Evolutionary conservation across 2,329 filamentous ascomycete genomes (phyloP).

Genomic region (Aspergillus viridinutans): DNA sequence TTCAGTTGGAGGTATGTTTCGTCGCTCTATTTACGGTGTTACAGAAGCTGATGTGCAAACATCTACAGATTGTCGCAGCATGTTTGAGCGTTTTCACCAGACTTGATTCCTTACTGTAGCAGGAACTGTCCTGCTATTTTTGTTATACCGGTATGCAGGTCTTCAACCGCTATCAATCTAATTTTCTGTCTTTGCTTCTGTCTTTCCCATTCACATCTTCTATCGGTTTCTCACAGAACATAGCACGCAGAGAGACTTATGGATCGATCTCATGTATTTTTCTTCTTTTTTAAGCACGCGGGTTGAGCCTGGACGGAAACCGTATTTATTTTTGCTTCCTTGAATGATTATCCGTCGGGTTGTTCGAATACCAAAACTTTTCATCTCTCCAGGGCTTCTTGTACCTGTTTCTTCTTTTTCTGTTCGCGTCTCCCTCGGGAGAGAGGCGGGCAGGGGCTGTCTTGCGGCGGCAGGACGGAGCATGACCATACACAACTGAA

Average conservation of each 20-base stretch:
- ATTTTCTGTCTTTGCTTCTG: conserved; percentile 1
- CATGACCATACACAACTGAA: background rate
- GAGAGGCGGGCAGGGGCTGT: conserved; percentile 13
- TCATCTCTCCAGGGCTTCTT: conserved; percentile 1
- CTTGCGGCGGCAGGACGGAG: background rate
- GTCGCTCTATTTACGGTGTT: background rate
- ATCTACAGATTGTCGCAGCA: conserved; percentile 70
- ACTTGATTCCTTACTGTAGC: conserved; percentile 85
- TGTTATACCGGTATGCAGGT: background rate
- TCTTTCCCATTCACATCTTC: background rate
- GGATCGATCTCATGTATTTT: background rate
- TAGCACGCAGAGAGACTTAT: background rate
- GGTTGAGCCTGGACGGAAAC: background rate
- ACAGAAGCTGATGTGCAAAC: conserved; percentile 13
- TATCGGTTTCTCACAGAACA: background rate
- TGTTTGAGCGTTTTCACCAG: conserved; percentile 97
- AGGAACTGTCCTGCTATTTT: conserved; percentile 3
- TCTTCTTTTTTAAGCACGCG: background rate
- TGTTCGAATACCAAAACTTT: background rate
- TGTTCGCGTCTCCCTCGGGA: conserved; percentile 11
- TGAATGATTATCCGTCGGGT: background rate
- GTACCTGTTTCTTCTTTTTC: conserved; percentile 7
- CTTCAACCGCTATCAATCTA: background rate
- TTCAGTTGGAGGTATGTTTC: conserved; percentile 80
- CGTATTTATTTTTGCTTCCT: no score